These are phyloP conservation scores for Evernia prunastri DNA, from an alignment of 495 filamentous ascomycete species.

Conservation along the genomic window DNA sequence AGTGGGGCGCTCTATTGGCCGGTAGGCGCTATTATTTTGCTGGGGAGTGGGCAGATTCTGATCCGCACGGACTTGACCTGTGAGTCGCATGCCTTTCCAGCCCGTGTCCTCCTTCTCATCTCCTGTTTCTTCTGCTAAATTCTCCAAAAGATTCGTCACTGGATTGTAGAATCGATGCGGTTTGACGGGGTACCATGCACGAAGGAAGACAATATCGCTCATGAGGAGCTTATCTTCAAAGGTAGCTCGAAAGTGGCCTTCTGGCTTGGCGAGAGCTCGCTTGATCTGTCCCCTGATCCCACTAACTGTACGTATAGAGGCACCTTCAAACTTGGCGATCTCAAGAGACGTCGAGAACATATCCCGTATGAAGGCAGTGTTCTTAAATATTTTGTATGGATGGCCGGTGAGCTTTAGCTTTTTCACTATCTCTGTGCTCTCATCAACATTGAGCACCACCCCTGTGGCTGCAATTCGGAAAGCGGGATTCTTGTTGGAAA, in stretches of 20 bases:
- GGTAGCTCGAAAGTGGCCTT: conserved; percentile 90
- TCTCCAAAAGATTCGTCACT: conserved; percentile 77
- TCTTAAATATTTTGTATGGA: conserved; percentile 97
- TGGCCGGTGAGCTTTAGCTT: conserved; percentile 92
- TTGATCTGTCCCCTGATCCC: conserved; percentile 97
- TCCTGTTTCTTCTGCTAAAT: conserved; percentile 24
- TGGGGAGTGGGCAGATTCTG: conserved; percentile 69
- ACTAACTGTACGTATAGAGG: conserved; percentile 88
- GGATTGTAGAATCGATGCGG: conserved; percentile 95
- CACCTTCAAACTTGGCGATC: conserved; percentile 97
- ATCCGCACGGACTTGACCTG: conserved; percentile 82
- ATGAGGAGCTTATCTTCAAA: conserved; percentile 98
- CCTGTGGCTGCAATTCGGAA: conserved; percentile 94
- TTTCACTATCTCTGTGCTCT: conserved; percentile 94
- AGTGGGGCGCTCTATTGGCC: conserved; percentile 66
- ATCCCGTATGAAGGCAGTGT: conserved; percentile 96
- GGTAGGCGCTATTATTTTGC: conserved; percentile 75
- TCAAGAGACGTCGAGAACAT: conserved; percentile 93
- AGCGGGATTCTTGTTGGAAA: conserved; percentile 79
- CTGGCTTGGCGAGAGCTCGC: conserved; percentile 79
- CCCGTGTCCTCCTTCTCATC: conserved; percentile 22
- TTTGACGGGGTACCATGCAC: conserved; percentile 93
- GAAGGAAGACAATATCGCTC: conserved; percentile 90
- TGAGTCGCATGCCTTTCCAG: conserved; percentile 68
- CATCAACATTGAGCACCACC: conserved; percentile 85